These are phyloP conservation scores for Nannochloris sp. DNA, from an alignment of 139 green algal species.

Conservation along the genomic window DNA sequence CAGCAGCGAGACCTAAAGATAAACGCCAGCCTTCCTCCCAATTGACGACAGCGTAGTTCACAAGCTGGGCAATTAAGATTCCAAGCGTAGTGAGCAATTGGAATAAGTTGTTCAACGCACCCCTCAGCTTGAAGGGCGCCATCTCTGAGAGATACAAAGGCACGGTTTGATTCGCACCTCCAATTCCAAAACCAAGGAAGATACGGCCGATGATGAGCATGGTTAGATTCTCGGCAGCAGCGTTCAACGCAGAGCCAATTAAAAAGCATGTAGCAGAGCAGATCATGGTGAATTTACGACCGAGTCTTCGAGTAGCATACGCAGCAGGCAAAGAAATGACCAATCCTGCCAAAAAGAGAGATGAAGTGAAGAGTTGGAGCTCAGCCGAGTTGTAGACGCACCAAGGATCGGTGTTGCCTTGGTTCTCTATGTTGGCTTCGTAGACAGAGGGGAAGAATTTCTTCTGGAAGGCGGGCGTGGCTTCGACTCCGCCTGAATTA, in stretches of 20 bases:
- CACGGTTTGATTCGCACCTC: slow-evolving; percentile 43
- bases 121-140: slow-evolving; percentile 12
- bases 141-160: slow-evolving; percentile 26
- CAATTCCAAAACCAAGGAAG: slow-evolving; percentile 66
- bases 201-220: slow-evolving; percentile 69
- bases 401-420: slow-evolving; percentile 5
- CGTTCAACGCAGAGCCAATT: slow-evolving; percentile 41
- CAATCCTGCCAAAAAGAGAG: slow-evolving; percentile 54
- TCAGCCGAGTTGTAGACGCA: slow-evolving; percentile 4
- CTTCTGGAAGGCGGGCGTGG: slow-evolving; percentile 36
- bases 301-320: slow-evolving; percentile 20
- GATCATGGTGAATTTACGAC: slow-evolving; percentile 50
- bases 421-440: no score
- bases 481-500: slow-evolving; percentile 40
- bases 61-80: slow-evolving; percentile 29
- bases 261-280: slow-evolving; percentile 40
- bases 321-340: slow-evolving; percentile 26
- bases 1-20: slow-evolving; percentile 19
- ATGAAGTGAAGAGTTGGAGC: slow-evolving; percentile 67
- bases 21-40: slow-evolving; percentile 26
- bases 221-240: slow-evolving; percentile 34
- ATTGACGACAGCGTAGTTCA: slow-evolving; percentile 29
- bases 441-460: slow-evolving; percentile 54
- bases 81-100: slow-evolving; percentile 29
- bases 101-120: slow-evolving; percentile 31